Evolutionary conservation across 2,329 filamentous ascomycete species (phyloP).

Genomic region (Apiospora hydei): DNA sequence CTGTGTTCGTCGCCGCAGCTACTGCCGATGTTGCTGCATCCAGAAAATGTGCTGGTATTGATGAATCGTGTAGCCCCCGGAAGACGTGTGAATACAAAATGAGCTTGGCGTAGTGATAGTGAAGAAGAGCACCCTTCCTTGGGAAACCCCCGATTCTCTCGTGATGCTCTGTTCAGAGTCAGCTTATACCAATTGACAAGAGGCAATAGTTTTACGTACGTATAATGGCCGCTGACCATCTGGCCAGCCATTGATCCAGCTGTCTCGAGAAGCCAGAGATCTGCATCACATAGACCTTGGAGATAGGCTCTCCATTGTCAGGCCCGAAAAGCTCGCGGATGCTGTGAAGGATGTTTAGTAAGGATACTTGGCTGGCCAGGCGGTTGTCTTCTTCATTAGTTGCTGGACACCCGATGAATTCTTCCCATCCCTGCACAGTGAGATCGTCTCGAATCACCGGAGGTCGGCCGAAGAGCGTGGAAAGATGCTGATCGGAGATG

Average conservation of each 20-base stretch:
- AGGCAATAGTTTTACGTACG: constrained; percentile 34
- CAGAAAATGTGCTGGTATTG: constrained; percentile 45
- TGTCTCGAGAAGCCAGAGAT: constrained; percentile 43
- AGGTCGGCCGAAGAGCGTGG: constrained; percentile 66
- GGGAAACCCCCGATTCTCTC: constrained; percentile 49
- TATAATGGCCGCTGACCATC: constrained; percentile 43
- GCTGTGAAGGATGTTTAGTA: constrained; percentile 56
- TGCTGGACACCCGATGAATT: constrained; percentile 58
- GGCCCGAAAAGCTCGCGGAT: constrained; percentile 62
- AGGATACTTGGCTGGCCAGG: constrained; percentile 63
- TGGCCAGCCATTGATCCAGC: constrained; percentile 47
- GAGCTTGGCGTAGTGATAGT: constrained; percentile 52
- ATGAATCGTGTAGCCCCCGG: constrained; percentile 44
- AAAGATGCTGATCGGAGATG: constrained; percentile 64
- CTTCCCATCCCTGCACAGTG: constrained; percentile 64
- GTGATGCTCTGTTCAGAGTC: constrained; percentile 48
- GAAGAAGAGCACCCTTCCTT: constrained; percentile 46
- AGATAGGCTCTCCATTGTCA: constrained; percentile 57
- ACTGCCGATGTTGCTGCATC: constrained; percentile 44
- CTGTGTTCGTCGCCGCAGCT: constrained; percentile 50
- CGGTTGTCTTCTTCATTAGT: constrained; percentile 62
- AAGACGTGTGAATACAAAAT: constrained; percentile 52
- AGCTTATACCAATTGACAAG: constrained; percentile 41
- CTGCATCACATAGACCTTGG: constrained; percentile 58
- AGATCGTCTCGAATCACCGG: constrained; percentile 65